Conservation (phyloP, 192 early-diverging fungal species). For the Gaertneriomyces semiglobifer region DNA sequence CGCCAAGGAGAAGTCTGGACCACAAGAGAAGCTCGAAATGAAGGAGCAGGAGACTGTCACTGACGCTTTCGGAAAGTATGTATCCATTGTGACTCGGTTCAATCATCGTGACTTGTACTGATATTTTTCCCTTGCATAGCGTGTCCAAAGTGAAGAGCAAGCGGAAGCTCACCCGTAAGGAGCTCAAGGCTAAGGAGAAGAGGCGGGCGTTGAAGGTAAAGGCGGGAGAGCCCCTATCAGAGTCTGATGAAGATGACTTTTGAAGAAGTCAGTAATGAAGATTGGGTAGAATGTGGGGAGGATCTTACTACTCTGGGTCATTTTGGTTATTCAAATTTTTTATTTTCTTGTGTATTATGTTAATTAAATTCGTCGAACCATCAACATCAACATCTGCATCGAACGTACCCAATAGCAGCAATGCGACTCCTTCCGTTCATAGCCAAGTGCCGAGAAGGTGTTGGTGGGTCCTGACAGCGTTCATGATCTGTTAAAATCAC, state of each 20-base stretch:
- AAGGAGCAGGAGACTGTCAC: slow-evolving; percentile 45
- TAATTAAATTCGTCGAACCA: slow-evolving; percentile 1
- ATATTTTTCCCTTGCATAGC: not conserved
- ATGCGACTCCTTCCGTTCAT: too few relatives aligned
- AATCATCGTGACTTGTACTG: too few relatives aligned
- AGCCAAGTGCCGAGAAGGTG: too few relatives aligned
- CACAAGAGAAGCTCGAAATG: slow-evolving; percentile 44
- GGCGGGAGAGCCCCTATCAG: slow-evolving; percentile 16
- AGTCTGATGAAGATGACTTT: slow-evolving; percentile 15
- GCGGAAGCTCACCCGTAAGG: slow-evolving; percentile 52
- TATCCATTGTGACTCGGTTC: too few relatives aligned
- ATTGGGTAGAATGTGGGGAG: too few relatives aligned
- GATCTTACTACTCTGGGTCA: too few relatives aligned
- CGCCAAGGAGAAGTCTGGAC: slow-evolving; percentile 29
- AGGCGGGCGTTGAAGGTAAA: slow-evolving; percentile 31
- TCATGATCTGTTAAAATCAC: too few relatives aligned
- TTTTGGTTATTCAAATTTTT: slow-evolving; percentile 1
- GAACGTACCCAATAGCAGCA: too few relatives aligned
- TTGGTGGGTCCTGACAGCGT: too few relatives aligned
- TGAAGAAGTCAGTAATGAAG: too few relatives aligned
- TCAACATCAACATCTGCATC: too few relatives aligned
- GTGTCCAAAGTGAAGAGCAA: slow-evolving; percentile 67
- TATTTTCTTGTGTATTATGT: not conserved
- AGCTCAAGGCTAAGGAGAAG: slow-evolving; percentile 48
- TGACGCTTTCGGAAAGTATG: slow-evolving; percentile 68